Evolutionary conservation across 768 basidiomycete genomes (phyloP), one percentile per base, ranked within the genome.

Genomic region (Trametes gibbosa): DNA sequence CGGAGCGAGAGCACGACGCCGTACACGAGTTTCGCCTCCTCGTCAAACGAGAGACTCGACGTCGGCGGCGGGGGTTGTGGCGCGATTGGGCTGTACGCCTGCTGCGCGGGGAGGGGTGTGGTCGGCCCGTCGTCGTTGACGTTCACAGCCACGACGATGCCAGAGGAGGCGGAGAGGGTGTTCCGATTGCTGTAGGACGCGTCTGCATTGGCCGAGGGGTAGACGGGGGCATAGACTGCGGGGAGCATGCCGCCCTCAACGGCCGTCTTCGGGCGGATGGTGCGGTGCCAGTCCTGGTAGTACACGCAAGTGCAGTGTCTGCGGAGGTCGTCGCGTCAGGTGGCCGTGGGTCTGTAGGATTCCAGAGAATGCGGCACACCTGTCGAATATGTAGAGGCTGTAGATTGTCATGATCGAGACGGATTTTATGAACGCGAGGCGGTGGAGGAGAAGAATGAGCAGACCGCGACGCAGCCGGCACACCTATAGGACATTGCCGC

Each of bases 11-110:
- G 77, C 14, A 98, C 80, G 53, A 99, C 92, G 56, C 97, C 97
- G 70, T 98, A 99, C 0, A 99, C 95, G 61, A 99, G 81, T 70
- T 99, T 99, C 1, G 89, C 88, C 73, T 99, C 96, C 72, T 99
- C 97, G 69, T 99, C 97, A 65, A 99, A 98, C 6, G 96, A 79
- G 19, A 99, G 76, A 17, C 82, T 84, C 3, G 84, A 78, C 61
- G 76, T 82, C 10, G 79, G 75, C n/a, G 76, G 64, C 24, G 72
- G 66, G 0, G 72, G 66, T 17, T 76, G 53, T 51, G 79, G 71
- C 21, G 78, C 70, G 14, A 73, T 54, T 25, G 77, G 71, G 21
- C 73, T 52, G 29, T 46, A 59, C 17, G 46, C 24, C 46, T 68
- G 69, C 12, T 39, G 37, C 7, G 58, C 63, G 17, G 63, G 65